phyloP scores from a whole-genome alignment of 768 basidiomycete species.

The Leccinum pellstonianum region DNA sequence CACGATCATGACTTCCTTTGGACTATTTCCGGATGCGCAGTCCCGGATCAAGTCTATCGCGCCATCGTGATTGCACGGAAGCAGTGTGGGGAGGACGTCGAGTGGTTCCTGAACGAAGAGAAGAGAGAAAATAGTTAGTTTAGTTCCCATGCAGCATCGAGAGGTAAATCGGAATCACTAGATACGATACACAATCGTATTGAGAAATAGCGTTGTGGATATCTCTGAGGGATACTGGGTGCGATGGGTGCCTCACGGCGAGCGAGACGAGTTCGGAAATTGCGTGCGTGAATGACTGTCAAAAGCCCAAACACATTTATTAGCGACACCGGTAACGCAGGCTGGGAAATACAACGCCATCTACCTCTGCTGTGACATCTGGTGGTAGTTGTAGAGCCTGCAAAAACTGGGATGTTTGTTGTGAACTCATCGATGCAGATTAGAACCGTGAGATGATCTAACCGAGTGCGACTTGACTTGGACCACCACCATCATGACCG shows the following conservation, averaged over 20 bases:
- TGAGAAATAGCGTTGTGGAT: slow-evolving; percentile 18
- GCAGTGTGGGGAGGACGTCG: slow-evolving; percentile 35
- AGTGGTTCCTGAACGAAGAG: slow-evolving; percentile 39
- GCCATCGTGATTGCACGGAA: slow-evolving; percentile 31
- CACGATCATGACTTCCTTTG: slow-evolving; percentile 44
- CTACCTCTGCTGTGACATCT: slow-evolving; percentile 28
- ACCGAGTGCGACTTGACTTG: background rate
- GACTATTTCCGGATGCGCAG: slow-evolving; percentile 33
- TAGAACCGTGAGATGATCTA: background rate
- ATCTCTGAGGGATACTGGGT: slow-evolving; percentile 13
- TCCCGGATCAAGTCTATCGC: slow-evolving; percentile 34
- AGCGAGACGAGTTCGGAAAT: slow-evolving; percentile 22
- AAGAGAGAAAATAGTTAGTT: background rate
- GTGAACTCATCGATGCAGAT: slow-evolving; percentile 8
- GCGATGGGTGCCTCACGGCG: slow-evolving; percentile 9
- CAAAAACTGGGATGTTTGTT: slow-evolving; percentile 11
- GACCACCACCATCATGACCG: slow-evolving; percentile 20
- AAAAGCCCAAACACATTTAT: background rate
- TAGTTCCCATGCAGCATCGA: background rate
- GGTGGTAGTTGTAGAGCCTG: slow-evolving; percentile 18
- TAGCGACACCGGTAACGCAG: background rate
- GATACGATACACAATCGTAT: slow-evolving; percentile 15
- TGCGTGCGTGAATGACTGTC: slow-evolving; percentile 18
- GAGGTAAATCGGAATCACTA: slow-evolving; percentile 11
- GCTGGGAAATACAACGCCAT: background rate